Base-by-base conservation (phyloP, 2,329 filamentous ascomycete genomes). In the Xylariaceae sp. region DNA sequence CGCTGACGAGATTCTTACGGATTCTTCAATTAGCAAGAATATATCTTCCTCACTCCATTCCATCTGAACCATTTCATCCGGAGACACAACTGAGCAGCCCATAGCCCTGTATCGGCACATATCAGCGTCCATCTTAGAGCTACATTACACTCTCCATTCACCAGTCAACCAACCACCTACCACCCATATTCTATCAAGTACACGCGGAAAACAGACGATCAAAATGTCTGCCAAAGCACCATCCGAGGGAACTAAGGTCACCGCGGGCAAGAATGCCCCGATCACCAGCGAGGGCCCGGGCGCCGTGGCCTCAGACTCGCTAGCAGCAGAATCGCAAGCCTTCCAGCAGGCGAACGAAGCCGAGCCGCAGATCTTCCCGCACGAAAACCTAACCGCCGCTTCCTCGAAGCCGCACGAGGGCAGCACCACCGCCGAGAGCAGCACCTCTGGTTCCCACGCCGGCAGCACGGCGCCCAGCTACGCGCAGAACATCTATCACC, bases 281-380 rank as follows among this genome's bases (percentile, higher is more conserved):
- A 53, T 67, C 1, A 81, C 79, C 56, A 70, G 76, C 16, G 90
- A 95, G 71, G 76, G 80, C 14, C 77, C 87, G 4, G 91, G 91
- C 50, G 66, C 78, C 21, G 80, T 93, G 1, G 75, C 81, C 44
- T 77, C 81, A 14, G 89, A 89, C 73, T 93, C 89, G 6, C 85
- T 96, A 4, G 91, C 91, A 10, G 88, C 85, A 56, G 87, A 93
- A 67, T 95, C 90, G 0, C 52, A 65, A 19, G 50, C 66, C 20
- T 74, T 85, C 56, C 75, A 78, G 45, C 64, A 76, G 20, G 80
- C 80, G 54, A 89, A 89, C 61, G 75, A 72, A 12, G 91, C 81
- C 41, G 71, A 78, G 5, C 75, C 76, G 76, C 7, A 81, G 81
- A 42, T 63, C 65, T n/a, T 77, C 79, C 45, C 83, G 79, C 32